Percentiles rank a stretch among this genome's conserved stretches.
phyloP scores from a whole-genome alignment of 345 rosid genomes.

The Arabidopsis suecica region DNA sequence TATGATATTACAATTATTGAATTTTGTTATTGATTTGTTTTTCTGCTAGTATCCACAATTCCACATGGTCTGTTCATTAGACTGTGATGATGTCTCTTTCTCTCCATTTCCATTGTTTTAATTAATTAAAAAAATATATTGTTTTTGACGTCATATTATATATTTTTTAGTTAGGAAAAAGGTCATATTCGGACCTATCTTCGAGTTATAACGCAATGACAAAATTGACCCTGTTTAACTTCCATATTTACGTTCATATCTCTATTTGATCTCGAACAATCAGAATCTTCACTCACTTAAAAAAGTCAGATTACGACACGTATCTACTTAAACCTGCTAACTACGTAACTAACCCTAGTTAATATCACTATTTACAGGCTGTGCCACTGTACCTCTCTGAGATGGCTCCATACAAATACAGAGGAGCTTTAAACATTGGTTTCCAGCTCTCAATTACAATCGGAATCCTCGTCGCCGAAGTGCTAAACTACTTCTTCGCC shows the following conservation, averaged over 20 bases:
- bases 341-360: slow-evolving; percentile 19
- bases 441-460: slow-evolving; percentile 91
- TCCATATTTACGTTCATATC: not conserved
- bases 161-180: slow-evolving; percentile 27
- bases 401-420: slow-evolving; percentile 96
- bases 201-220: not conserved
- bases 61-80: slow-evolving; percentile 42
- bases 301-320: not conserved
- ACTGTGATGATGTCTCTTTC: slow-evolving; percentile 29
- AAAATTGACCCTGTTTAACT: not conserved
- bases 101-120: not conserved
- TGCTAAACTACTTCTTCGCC: slow-evolving; percentile 81
- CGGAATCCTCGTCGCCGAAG: slow-evolving; percentile 84
- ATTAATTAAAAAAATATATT: not conserved
- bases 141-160: slow-evolving; percentile 24
- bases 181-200: slow-evolving; percentile 37
- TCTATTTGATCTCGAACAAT: not conserved
- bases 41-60: slow-evolving; percentile 28
- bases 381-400: slow-evolving; percentile 97
- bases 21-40: slow-evolving; percentile 13
- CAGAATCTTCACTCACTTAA: not conserved
- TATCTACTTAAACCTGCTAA: slow-evolving; percentile 38
- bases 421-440: slow-evolving; percentile 91
- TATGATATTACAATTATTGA: slow-evolving; percentile 2
- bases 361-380: slow-evolving; percentile 55